These are phyloP conservation scores for Buxus sempervirens DNA, from an alignment of 164 flowering plant genomes.

Conservation along the genomic window DNA sequence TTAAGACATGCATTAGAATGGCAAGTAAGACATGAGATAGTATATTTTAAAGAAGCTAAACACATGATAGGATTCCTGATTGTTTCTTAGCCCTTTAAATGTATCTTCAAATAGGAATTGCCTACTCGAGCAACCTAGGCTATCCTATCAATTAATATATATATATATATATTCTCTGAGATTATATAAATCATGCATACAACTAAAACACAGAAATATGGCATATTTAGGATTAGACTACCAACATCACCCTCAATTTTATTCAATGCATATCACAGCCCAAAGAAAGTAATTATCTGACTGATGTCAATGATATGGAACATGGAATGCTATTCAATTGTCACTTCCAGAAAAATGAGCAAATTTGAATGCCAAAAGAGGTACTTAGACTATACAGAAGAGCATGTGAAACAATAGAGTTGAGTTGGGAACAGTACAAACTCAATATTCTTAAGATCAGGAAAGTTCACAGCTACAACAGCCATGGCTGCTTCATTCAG, in stretches of 20 bases:
- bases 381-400: no score
- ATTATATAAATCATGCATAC: not conserved
- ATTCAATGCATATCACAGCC: not conserved
- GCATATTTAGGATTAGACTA: not conserved
- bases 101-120: not conserved
- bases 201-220: not conserved
- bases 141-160: not conserved
- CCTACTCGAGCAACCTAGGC: not conserved
- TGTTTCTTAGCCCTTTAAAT: not conserved
- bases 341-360: not conserved
- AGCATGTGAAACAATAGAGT: conserved; percentile 6
- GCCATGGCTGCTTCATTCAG: conserved; percentile 95
- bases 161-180: not conserved
- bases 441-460: conserved; percentile 75
- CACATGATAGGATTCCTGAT: not conserved
- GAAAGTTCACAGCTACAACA: conserved; percentile 83
- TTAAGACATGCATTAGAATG: not conserved
- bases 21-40: not conserved
- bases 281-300: no score
- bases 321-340: no score
- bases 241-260: not conserved
- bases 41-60: not conserved
- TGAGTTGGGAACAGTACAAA: conserved; percentile 46
- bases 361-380: not conserved
- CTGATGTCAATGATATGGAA: not conserved